A percentile compares a stretch with the other conserved stretches of the same genome.
Conservation (phyloP, 169 alveolate species). For the Besnoitia besnoiti region DNA sequence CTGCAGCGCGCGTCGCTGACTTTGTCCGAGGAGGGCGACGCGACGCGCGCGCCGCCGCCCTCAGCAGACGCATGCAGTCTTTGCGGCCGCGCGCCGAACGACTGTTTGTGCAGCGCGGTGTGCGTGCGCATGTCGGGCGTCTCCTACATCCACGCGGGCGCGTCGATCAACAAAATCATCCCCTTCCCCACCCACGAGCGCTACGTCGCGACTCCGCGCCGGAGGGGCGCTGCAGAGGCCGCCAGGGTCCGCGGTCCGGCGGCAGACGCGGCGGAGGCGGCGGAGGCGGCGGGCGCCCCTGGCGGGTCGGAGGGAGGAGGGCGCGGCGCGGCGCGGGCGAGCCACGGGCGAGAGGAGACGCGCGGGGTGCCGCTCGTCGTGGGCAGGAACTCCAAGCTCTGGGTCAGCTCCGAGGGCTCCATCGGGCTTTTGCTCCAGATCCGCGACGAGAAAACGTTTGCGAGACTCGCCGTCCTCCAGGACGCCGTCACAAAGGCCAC, state of each 20-base stretch:
- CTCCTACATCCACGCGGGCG: not conserved
- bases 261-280: too few relatives aligned
- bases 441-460: constrained; percentile 1
- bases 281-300: not conserved
- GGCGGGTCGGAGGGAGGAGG: not conserved
- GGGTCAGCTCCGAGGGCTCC: constrained; percentile 46
- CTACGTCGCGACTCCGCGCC: not conserved
- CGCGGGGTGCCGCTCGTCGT: not conserved
- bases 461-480: constrained; percentile 27
- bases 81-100: not conserved
- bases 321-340: not conserved
- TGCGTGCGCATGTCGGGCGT: not conserved
- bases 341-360: not conserved
- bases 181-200: not conserved
- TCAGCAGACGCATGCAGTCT: not conserved
- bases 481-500: constrained; percentile 29
- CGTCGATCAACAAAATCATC: not conserved
- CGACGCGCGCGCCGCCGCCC: not conserved
- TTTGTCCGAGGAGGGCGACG: not conserved
- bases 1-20: not conserved
- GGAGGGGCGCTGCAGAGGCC: too few relatives aligned
- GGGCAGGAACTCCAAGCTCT: not conserved
- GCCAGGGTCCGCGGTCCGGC: too few relatives aligned
- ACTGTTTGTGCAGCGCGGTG: not conserved
- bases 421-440: constrained; percentile 30